phyloP scores from a whole-genome alignment of 2,329 filamentous ascomycete species.

The Byssochlamys sp. region DNA sequence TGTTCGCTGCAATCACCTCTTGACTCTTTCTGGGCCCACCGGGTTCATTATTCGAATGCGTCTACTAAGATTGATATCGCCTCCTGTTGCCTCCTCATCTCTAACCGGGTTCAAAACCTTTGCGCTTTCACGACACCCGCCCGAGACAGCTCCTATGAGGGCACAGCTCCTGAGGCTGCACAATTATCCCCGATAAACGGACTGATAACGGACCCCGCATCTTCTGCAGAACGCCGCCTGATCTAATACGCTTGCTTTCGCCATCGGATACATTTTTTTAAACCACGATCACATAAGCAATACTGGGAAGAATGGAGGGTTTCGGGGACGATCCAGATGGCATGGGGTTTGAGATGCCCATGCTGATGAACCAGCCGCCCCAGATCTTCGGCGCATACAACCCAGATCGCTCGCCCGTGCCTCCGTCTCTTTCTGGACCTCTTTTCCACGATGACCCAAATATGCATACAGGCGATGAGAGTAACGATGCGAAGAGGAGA shows the following conservation, averaged over 20 bases:
- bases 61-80: conserved; percentile 1
- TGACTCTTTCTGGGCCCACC: background rate
- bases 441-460: conserved; percentile 37
- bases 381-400: conserved; percentile 60
- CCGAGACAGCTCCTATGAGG: background rate
- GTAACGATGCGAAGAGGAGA: conserved; percentile 75
- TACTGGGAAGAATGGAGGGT: conserved; percentile 20
- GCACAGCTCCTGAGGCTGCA: background rate
- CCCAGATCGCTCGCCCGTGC: conserved; percentile 51
- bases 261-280: background rate
- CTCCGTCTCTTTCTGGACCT: conserved; percentile 37
- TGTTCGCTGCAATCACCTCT: conserved; percentile 3
- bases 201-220: background rate
- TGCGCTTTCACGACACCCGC: background rate
- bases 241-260: background rate
- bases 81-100: background rate
- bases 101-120: background rate
- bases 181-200: background rate
- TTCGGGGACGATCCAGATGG: conserved; percentile 29
- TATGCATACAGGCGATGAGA: conserved; percentile 39
- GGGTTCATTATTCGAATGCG: background rate
- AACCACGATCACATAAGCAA: background rate
- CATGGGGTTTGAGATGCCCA: conserved; percentile 37
- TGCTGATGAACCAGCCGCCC: conserved; percentile 54
- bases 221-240: background rate